A percentile compares a stretch with the other conserved stretches of the same genome.
Conservation (phyloP, 108 stramenopile genomes). For the Cylindrotheca closterium region DNA sequence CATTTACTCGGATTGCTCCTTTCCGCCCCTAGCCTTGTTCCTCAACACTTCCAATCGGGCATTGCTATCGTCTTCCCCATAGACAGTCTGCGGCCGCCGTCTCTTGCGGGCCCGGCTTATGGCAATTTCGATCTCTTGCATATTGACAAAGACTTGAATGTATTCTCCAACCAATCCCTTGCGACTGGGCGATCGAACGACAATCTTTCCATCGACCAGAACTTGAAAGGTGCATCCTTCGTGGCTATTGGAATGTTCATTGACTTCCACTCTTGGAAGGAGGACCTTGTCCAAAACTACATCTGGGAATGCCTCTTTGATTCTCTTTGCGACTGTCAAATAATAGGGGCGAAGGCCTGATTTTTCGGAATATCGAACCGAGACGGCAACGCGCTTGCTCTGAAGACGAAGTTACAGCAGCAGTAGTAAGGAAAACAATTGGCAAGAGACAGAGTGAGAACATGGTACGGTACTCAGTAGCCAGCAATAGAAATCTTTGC, state of each 20-base stretch:
- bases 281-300: constrained; percentile 64
- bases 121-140: constrained; percentile 76
- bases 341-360: constrained; percentile 70
- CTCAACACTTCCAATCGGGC: constrained; percentile 18
- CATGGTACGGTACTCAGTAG: not conserved
- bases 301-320: constrained; percentile 70
- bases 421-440: not conserved
- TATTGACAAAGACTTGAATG: constrained; percentile 68
- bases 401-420: not conserved
- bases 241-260: constrained; percentile 6
- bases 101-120: constrained; percentile 68
- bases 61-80: constrained; percentile 40
- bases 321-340: constrained; percentile 72
- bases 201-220: constrained; percentile 67
- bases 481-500: not conserved
- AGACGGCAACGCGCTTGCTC: constrained; percentile 57
- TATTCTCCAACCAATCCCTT: constrained; percentile 13
- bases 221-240: constrained; percentile 66
- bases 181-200: constrained; percentile 56
- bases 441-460: not conserved
- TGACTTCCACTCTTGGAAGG: constrained; percentile 30
- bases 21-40: constrained; percentile 11
- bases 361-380: constrained; percentile 66
- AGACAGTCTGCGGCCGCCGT: constrained; percentile 67
- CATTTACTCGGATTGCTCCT: too few relatives aligned